These are phyloP conservation scores for Diaporthe velutina DNA, from an alignment of 2,329 filamentous ascomycete species.

Conservation along the genomic window DNA sequence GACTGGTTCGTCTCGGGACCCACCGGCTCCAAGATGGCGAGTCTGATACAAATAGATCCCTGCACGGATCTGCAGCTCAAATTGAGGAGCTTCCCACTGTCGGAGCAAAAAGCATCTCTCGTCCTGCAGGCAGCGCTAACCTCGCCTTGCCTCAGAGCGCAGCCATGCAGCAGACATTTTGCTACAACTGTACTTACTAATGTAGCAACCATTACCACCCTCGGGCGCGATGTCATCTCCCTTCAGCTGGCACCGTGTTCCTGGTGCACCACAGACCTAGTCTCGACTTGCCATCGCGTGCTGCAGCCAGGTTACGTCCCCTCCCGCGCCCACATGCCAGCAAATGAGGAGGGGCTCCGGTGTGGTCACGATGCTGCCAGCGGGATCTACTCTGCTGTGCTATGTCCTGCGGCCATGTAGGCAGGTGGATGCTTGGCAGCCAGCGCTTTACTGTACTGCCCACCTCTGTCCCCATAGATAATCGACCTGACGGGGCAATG, in stretches of 20 bases:
- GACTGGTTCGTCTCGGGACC: conserved; percentile 16
- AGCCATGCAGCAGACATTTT: not conserved
- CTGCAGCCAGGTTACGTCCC: not conserved
- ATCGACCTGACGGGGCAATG: conserved; percentile 9
- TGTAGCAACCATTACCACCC: not conserved
- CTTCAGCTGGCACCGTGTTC: conserved; percentile 14
- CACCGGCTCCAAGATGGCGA: conserved; percentile 20
- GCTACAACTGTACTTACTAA: not conserved
- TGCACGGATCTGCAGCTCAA: conserved; percentile 29
- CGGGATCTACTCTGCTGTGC: conserved; percentile 10
- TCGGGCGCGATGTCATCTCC: not conserved
- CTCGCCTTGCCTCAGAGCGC: not conserved
- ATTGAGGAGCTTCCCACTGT: conserved; percentile 23
- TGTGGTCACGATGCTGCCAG: conserved; percentile 26
- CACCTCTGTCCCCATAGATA: conserved; percentile 11
- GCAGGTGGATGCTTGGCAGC: conserved; percentile 23
- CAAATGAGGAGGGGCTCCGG: conserved; percentile 27
- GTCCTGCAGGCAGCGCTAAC: conserved; percentile 12
- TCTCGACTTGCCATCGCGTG: not conserved
- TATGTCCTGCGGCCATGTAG: not conserved
- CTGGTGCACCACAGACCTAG: not conserved
- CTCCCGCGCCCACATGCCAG: conserved; percentile 13
- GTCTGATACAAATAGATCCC: conserved; percentile 29
- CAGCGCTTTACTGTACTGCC: not conserved
- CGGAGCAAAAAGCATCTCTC: not conserved